phyloP scores from a whole-genome alignment of 2,329 filamentous ascomycete species.

The Penicillium sp. region DNA sequence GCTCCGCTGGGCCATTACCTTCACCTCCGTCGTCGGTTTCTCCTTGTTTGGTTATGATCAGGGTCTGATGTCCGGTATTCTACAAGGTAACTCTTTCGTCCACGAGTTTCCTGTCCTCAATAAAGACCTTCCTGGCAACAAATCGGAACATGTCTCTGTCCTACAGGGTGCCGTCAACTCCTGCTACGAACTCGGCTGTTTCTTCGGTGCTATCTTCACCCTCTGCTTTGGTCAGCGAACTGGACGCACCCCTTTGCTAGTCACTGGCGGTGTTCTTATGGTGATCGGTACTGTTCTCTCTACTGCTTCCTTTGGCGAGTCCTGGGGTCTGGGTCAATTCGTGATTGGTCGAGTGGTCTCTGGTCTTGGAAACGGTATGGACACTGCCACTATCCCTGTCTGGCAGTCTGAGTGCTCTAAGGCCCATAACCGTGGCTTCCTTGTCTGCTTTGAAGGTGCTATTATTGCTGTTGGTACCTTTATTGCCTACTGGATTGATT shows the following conservation, averaged over 20 bases:
- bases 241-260: constrained; percentile 46
- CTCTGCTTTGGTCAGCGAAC: constrained; percentile 24
- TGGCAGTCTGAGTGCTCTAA: constrained; percentile 37
- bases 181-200: constrained; percentile 54
- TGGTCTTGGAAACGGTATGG: constrained; percentile 37
- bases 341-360: constrained; percentile 34
- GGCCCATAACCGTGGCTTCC: constrained; percentile 28
- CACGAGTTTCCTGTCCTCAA: constrained; percentile 15
- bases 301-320: constrained; percentile 11
- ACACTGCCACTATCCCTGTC: constrained; percentile 37
- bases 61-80: constrained; percentile 27
- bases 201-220: constrained; percentile 30
- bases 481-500: constrained; percentile 33
- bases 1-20: constrained; percentile 25
- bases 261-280: constrained; percentile 57
- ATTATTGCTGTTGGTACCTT: constrained; percentile 26
- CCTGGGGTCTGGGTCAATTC: constrained; percentile 37
- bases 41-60: constrained; percentile 43
- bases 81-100: constrained; percentile 21
- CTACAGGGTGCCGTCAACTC: constrained; percentile 54
- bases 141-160: constrained; percentile 31
- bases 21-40: constrained; percentile 48
- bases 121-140: constrained; percentile 34
- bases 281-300: constrained; percentile 26
- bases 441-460: constrained; percentile 28